phyloP scores from a whole-genome alignment of 1,139 yeast genomes.

The Arxiozyma slooffiae region DNA sequence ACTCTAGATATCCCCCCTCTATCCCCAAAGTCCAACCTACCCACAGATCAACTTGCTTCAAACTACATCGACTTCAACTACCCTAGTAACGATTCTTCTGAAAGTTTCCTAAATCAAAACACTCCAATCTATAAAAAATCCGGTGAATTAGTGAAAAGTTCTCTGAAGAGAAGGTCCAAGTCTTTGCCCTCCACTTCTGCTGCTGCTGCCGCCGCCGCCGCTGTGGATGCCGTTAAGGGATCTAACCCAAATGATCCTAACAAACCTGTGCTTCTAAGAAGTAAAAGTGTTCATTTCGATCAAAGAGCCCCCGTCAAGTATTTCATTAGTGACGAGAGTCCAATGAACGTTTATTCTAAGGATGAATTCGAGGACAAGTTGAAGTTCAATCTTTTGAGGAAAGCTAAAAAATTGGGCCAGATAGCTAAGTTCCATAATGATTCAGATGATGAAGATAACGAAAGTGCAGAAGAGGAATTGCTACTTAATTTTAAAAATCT shows the following conservation, averaged over 20 bases:
- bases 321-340: slow-evolving; percentile 26
- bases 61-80: neutral
- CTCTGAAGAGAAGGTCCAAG: slow-evolving; percentile 24
- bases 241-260: neutral
- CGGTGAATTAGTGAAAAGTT: slow-evolving; percentile 24
- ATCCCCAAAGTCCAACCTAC: slow-evolving; percentile 8
- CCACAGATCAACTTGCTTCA: slow-evolving; percentile 3
- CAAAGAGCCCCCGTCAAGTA: slow-evolving; percentile 26
- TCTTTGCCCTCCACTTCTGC: slow-evolving; percentile 27
- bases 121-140: slow-evolving; percentile 26
- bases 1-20: slow-evolving; percentile 5
- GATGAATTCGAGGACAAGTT: slow-evolving; percentile 15
- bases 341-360: slow-evolving; percentile 21
- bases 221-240: neutral
- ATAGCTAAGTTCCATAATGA: neutral
- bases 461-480: neutral
- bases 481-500: neutral
- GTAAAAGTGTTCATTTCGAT: slow-evolving; percentile 30
- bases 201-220: neutral
- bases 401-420: neutral
- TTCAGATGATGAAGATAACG: neutral
- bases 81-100: slow-evolving; percentile 8
- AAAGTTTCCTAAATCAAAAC: slow-evolving; percentile 14
- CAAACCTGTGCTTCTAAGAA: slow-evolving; percentile 13
- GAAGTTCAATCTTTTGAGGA: slow-evolving; percentile 8